These are phyloP conservation scores for Beauveria rudraprayagi DNA, from an alignment of 2,329 filamentous ascomycete genomes.

Conservation along the genomic window DNA sequence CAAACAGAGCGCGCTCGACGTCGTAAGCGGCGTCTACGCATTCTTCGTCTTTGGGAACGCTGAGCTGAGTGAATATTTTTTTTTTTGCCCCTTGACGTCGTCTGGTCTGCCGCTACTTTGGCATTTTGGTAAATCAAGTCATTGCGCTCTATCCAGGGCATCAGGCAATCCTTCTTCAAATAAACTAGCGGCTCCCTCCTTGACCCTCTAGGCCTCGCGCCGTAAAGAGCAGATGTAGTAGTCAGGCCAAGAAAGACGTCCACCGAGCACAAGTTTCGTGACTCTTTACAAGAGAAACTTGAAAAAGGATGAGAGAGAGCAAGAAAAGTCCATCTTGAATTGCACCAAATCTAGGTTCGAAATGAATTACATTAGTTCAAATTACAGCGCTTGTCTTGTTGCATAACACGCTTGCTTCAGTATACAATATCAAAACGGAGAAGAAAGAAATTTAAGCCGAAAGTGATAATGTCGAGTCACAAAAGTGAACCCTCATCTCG, in stretches of 20 bases:
- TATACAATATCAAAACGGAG: background rate
- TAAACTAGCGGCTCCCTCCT: conserved; percentile 47
- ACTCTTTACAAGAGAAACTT: background rate
- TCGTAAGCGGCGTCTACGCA: conserved; percentile 15
- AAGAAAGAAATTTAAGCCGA: background rate
- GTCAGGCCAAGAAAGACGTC: background rate
- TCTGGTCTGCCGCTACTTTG: conserved; percentile 29
- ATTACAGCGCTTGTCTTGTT: background rate
- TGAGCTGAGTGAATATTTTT: conserved; percentile 15
- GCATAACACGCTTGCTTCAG: background rate
- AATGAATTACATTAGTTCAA: background rate
- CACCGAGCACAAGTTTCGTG: background rate
- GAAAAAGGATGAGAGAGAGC: background rate
- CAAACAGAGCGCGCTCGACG: background rate
- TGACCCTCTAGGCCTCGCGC: conserved; percentile 60
- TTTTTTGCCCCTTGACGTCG: conserved; percentile 20
- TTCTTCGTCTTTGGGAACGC: conserved; percentile 16
- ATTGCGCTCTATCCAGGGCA: conserved; percentile 50
- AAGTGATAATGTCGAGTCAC: background rate
- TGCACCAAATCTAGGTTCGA: background rate
- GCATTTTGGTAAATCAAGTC: conserved; percentile 24
- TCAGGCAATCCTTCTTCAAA: conserved; percentile 28
- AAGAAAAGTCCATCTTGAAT: background rate
- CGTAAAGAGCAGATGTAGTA: conserved; percentile 28
- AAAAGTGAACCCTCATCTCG: background rate